Evolutionary conservation across 148 eudicot genomes (phyloP).

Genomic region (Rhododendron williamsianum): DNA sequence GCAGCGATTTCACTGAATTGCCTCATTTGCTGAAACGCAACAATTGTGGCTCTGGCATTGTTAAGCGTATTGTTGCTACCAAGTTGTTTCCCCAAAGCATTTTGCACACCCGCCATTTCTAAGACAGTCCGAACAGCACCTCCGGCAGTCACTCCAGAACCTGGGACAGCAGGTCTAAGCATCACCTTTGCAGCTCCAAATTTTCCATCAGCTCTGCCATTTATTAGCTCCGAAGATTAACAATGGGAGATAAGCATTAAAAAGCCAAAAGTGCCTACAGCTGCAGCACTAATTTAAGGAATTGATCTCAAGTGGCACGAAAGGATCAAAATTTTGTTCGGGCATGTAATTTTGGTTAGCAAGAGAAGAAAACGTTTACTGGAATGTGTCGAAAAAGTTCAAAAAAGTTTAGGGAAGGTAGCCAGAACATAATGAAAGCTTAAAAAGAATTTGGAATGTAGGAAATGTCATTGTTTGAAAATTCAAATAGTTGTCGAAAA

Average conservation of each 20-base stretch:
- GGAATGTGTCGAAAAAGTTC: background rate
- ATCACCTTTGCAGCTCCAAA: slow-evolving; percentile 95
- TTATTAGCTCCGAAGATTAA: background rate
- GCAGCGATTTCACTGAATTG: slow-evolving; percentile 81
- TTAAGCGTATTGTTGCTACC: slow-evolving; percentile 93
- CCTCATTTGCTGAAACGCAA: slow-evolving; percentile 67
- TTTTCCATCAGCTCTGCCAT: slow-evolving; percentile 64
- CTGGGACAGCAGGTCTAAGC: slow-evolving; percentile 95
- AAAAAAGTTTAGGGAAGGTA: background rate
- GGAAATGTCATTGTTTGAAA: background rate
- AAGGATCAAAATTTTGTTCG: background rate
- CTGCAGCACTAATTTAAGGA: background rate
- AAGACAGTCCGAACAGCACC: slow-evolving; percentile 77
- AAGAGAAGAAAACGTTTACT: background rate
- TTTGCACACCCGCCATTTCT: slow-evolving; percentile 91
- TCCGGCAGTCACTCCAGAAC: slow-evolving; percentile 92
- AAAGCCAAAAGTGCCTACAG: background rate
- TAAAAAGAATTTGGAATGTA: background rate
- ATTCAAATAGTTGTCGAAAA: background rate
- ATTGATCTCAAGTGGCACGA: background rate
- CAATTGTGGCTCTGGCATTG: slow-evolving; percentile 89
- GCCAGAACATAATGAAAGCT: background rate
- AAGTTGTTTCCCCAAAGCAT: slow-evolving; percentile 88
- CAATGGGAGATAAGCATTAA: background rate
- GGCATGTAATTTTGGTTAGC: no score